Evolutionary conservation across 1,139 yeast genomes (phyloP), one percentile per base, ranked within the genome.

Genomic region (Taphrina sp.): DNA sequence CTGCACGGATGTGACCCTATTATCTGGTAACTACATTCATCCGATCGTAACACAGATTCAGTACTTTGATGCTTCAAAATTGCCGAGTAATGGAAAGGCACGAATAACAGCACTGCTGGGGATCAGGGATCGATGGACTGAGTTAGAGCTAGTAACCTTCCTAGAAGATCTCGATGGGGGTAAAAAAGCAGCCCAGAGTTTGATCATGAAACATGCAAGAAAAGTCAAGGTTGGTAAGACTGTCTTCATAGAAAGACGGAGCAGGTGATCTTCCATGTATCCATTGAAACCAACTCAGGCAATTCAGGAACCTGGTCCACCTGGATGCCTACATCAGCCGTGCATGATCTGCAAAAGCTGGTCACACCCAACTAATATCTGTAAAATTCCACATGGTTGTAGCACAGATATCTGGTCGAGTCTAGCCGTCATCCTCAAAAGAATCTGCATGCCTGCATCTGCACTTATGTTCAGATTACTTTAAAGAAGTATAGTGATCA

Each of bases 181-280:
- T 12, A 22, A 12, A 4, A 49, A 49, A 22, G 33, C 28, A 10
- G 39, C 37, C n/a, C 44, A 49, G 24, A 34, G 35, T 7, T 31
- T 49, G 5, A 38, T 49, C 39, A 39, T 49, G 46, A 49, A 49
- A 42, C 43, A 38, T 24, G 54, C 54, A 17, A 26, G 54, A 22
- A 49, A 39, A 17, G 46, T 39, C 26, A 49, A 49, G 34, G 44
- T 49, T 17, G 54, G 46, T 23, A 49, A 49, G 34, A 42, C 44
- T 8, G 20, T 35, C n/a, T 49, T 49, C 33, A 24, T 49, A n/a
- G 54, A 49, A 24, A 22, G 34, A 16, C 54, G 44, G 23, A 16
- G 17, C 12, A 26, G 12, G 12, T 26, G 31, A 26, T 7, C 31
- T 26, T n/a, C n/a, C n/a, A n/a, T n/a, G n/a, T n/a, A n/a, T n/a